Evolutionary conservation across 768 basidiomycete genomes (phyloP), one percentile per base, ranked within the genome.

Genomic region (Agaricus blazei): DNA sequence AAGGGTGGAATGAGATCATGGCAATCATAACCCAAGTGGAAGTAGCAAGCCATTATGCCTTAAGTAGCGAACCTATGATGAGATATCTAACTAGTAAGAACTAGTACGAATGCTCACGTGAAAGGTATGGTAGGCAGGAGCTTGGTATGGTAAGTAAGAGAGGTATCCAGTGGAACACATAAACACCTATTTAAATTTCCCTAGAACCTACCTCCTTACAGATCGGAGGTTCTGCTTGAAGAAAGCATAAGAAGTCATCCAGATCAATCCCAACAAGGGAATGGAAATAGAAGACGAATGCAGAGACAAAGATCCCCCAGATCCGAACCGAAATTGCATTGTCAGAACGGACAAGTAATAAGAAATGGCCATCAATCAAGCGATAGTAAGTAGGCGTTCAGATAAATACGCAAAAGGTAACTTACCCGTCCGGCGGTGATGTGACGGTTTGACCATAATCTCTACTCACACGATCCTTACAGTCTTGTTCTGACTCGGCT

Each of bases 401-500:
- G 34, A 34, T 14, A 44, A 15, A 28, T 9, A 44, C 34, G 6
- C 29, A 45, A 52, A 45, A 44, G 52, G 52, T 9, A 27, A 37
- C 52, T 52, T 29, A 52, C 52, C 43, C 31, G 19, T 45, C 43
- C 31, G 43, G 43, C 3, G 34, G 14, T 26, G 49, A 37, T 24
- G 49, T 50, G 51, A 52, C 51, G 34, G 11, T 19, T 27, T 23
- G 23, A 27, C 14, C 31, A 24, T 44, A 34, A 31, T 26, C 41
- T 5, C 24, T n/a, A 29, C 51, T 52, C 40, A 19, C 42, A 40
- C 15, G 38, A 40, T 23, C 29, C 3, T n/a, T 31, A 12, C 7
- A 28, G n/a, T 28, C 27, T 50, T 37, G 57, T 56, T 54, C 51
- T 52, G 56, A 51, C 54, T 55, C 52, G 50, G 52, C 45, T 23